These are phyloP conservation scores for Datisca glomerata DNA, from an alignment of 306 rosid species.

Conservation along the genomic window DNA sequence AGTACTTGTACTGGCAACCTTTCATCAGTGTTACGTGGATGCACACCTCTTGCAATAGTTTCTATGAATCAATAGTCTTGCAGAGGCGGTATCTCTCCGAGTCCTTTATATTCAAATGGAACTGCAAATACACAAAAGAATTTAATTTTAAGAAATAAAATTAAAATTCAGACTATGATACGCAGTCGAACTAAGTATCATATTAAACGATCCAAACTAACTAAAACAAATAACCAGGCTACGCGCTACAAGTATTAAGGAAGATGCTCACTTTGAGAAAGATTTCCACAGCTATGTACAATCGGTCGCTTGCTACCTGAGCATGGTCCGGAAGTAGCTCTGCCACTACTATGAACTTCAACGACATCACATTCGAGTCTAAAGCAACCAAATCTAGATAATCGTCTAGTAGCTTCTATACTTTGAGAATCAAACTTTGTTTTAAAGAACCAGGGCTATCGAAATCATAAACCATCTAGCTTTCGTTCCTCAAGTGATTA, in stretches of 20 bases:
- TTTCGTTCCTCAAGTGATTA: constrained; percentile 55
- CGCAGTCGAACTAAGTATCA: too few relatives aligned
- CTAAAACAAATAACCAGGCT: too few relatives aligned
- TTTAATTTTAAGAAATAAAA: too few relatives aligned
- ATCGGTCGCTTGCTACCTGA: constrained; percentile 68
- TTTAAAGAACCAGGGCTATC: constrained; percentile 94
- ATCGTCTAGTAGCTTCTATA: constrained; percentile 73
- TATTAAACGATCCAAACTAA: too few relatives aligned
- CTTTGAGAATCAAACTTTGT: constrained; percentile 88
- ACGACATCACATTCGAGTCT: constrained; percentile 61
- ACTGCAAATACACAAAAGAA: constrained; percentile 30
- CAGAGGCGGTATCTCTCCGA: constrained; percentile 71
- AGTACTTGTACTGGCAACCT: constrained; percentile 91
- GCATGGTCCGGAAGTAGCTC: constrained; percentile 97
- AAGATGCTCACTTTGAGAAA: constrained; percentile 65
- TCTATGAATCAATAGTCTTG: constrained; percentile 88
- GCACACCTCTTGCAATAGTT: constrained; percentile 88
- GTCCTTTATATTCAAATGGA: constrained; percentile 91
- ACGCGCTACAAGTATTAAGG: background rate
- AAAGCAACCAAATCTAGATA: constrained; percentile 85
- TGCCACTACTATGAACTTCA: constrained; percentile 69
- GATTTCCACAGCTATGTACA: constrained; percentile 83
- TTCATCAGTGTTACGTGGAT: constrained; percentile 95
- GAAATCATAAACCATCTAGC: constrained; percentile 72
- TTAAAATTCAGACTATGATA: too few relatives aligned